phyloP scores from a whole-genome alignment of 2,329 filamentous ascomycete genomes.

The Thielaviopsis punctulata region DNA sequence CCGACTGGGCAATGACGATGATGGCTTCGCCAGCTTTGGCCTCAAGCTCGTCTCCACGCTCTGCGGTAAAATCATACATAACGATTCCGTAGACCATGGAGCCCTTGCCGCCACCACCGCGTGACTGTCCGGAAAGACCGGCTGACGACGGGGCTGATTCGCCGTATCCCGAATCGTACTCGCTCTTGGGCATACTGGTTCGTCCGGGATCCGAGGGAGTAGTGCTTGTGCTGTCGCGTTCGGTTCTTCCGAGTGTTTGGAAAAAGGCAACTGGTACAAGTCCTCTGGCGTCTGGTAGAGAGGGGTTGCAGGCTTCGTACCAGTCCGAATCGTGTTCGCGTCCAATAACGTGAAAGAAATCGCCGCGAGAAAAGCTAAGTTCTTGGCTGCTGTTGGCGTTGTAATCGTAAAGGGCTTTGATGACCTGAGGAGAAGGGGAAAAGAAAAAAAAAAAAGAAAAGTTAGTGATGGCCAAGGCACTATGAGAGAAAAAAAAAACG shows the following conservation, averaged over 20 bases:
- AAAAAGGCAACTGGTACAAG: slow-evolving; percentile 91
- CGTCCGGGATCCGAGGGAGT: slow-evolving; percentile 42
- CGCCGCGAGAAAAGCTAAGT: slow-evolving; percentile 81
- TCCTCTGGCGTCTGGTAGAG: slow-evolving; percentile 69
- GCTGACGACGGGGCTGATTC: slow-evolving; percentile 24
- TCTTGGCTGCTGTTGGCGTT: slow-evolving; percentile 59
- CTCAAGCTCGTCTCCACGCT: slow-evolving; percentile 87
- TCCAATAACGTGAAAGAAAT: slow-evolving; percentile 96
- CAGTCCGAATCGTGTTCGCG: slow-evolving; percentile 88
- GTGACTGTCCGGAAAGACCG: slow-evolving; percentile 23
- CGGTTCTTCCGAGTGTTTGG: slow-evolving; percentile 78
- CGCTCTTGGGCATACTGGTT: slow-evolving; percentile 28
- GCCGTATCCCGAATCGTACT: slow-evolving; percentile 84
- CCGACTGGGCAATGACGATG: slow-evolving; percentile 95
- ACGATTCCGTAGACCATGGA: slow-evolving; percentile 95
- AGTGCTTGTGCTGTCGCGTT: slow-evolving; percentile 53
- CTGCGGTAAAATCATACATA: slow-evolving; percentile 90
- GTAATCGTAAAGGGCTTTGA: slow-evolving; percentile 91
- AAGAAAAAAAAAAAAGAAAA: not conserved
- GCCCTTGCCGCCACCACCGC: slow-evolving; percentile 29
- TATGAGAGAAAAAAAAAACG: slow-evolving; percentile 2
- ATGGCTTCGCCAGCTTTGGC: slow-evolving; percentile 92
- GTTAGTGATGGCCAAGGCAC: not conserved
- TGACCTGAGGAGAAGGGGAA: slow-evolving; percentile 44
- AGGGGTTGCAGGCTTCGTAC: slow-evolving; percentile 97